Conservation (phyloP, 495 filamentous ascomycete genomes). For the Aspergillus steynii region DNA sequence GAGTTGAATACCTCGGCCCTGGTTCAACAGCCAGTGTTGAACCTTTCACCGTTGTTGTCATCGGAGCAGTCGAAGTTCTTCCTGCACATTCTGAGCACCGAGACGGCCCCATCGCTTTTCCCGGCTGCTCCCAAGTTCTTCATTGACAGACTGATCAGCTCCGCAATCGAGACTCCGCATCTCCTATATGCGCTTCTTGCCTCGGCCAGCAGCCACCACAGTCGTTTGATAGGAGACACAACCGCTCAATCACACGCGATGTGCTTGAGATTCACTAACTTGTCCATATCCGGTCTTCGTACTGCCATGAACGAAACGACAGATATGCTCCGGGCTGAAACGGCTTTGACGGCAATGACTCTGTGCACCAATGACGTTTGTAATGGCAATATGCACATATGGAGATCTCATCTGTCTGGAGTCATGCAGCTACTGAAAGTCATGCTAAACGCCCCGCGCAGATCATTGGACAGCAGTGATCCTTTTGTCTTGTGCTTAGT, state of each 20-base stretch:
- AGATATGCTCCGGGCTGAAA: slow-evolving; percentile 23
- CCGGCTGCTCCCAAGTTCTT: slow-evolving; percentile 29
- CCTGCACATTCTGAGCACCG: slow-evolving; percentile 29
- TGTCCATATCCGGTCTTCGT: slow-evolving; percentile 30
- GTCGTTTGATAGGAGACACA: slow-evolving; percentile 25
- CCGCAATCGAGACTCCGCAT: slow-evolving; percentile 29
- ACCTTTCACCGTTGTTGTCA: slow-evolving; percentile 23
- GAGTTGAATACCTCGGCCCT: background rate
- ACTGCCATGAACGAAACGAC: slow-evolving; percentile 14
- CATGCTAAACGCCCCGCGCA: slow-evolving; percentile 14
- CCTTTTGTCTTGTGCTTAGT: slow-evolving; percentile 24
- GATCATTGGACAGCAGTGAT: slow-evolving; percentile 9
- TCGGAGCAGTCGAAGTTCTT: slow-evolving; percentile 27
- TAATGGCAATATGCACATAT: slow-evolving; percentile 34
- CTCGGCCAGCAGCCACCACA: slow-evolving; percentile 30
- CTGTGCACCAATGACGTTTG: slow-evolving; percentile 41
- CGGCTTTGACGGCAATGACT: slow-evolving; percentile 31
- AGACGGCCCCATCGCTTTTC: slow-evolving; percentile 31
- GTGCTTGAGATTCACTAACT: slow-evolving; percentile 33
- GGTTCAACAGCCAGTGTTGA: slow-evolving; percentile 19
- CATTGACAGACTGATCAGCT: slow-evolving; percentile 25
- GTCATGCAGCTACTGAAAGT: slow-evolving; percentile 25
- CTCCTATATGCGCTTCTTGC: slow-evolving; percentile 34
- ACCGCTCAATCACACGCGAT: slow-evolving; percentile 13
- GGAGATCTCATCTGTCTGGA: slow-evolving; percentile 30